Percentiles rank a stretch among this genome's conserved stretches.
phyloP scores from a whole-genome alignment of 495 filamentous ascomycete species.

The Hypoxylon rickii region DNA sequence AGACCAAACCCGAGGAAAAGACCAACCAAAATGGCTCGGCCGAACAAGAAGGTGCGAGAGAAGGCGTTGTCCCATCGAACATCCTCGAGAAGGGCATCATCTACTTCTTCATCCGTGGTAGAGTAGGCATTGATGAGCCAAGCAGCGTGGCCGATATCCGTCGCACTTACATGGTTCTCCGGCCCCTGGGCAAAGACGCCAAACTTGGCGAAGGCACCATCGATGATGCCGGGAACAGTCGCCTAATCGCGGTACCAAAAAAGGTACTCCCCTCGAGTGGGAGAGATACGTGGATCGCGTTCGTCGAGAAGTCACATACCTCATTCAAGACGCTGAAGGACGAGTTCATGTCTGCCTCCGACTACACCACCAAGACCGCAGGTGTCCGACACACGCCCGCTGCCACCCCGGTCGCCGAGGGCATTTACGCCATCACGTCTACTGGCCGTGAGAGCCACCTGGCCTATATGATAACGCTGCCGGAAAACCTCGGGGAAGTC shows the following conservation, averaged over 20 bases:
- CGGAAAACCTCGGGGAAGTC: slow-evolving; percentile 67
- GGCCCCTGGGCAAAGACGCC: slow-evolving; percentile 71
- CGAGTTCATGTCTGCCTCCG: slow-evolving; percentile 65
- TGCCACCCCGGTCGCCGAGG: slow-evolving; percentile 78
- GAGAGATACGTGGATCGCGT: slow-evolving; percentile 76
- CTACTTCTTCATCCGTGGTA: slow-evolving; percentile 88
- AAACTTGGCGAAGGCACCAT: slow-evolving; percentile 68
- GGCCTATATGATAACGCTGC: slow-evolving; percentile 83
- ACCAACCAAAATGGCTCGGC: slow-evolving; percentile 18
- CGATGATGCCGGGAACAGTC: slow-evolving; percentile 65
- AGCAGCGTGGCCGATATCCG: slow-evolving; percentile 71
- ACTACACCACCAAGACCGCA: slow-evolving; percentile 78
- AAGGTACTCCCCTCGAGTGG: slow-evolving; percentile 78
- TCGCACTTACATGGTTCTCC: slow-evolving; percentile 80
- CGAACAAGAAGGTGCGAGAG: slow-evolving; percentile 48
- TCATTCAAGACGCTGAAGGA: slow-evolving; percentile 74
- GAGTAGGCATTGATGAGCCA: slow-evolving; percentile 75
- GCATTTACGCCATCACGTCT: slow-evolving; percentile 81
- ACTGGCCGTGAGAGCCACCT: slow-evolving; percentile 75
- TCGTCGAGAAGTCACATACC: slow-evolving; percentile 77
- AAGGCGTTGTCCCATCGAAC: slow-evolving; percentile 64
- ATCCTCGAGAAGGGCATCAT: slow-evolving; percentile 91
- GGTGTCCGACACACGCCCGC: slow-evolving; percentile 73
- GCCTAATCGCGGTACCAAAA: slow-evolving; percentile 82
- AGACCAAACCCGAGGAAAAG: slow-evolving; percentile 2